Evolutionary conservation across 176 grass and related monocot genomes (phyloP).

Genomic region (Saccharum spontaneum): DNA sequence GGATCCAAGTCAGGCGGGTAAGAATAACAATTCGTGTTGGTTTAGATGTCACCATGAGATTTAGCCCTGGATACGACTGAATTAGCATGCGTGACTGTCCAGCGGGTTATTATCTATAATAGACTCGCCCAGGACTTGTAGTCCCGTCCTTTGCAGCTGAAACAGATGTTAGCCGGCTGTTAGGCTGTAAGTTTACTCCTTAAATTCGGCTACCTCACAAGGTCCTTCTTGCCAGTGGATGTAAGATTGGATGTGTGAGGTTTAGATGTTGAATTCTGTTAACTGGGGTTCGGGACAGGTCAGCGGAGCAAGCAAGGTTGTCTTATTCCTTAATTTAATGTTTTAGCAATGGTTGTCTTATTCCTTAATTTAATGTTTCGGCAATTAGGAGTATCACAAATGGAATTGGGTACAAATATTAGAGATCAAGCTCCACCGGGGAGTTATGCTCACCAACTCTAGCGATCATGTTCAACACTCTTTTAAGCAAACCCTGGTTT

Average conservation of each 20-base stretch:
- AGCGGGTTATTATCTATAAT: not conserved
- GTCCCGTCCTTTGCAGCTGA: not conserved
- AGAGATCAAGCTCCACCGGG: not conserved
- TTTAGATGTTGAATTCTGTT: not conserved
- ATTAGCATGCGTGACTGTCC: not conserved
- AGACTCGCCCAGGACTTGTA: not conserved
- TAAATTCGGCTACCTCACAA: not conserved
- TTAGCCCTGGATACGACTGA: not conserved
- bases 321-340: not conserved
- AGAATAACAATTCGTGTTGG: not conserved
- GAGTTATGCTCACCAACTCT: not conserved
- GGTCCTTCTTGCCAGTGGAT: not conserved
- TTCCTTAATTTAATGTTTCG: not conserved
- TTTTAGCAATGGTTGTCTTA: not conserved
- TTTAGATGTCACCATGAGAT: not conserved
- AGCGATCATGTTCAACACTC: not conserved
- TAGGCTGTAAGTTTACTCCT: not conserved
- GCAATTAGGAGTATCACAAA: not conserved
- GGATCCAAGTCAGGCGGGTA: conserved; percentile 43
- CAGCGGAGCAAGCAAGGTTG: not conserved
- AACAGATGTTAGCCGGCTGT: not conserved
- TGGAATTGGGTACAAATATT: not conserved
- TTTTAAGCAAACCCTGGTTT: not conserved
- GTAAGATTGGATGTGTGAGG: not conserved
- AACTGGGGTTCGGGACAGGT: not conserved